These are phyloP conservation scores for Orbilia brochopaga DNA, from an alignment of 2,329 filamentous ascomycete species.

Conservation along the genomic window DNA sequence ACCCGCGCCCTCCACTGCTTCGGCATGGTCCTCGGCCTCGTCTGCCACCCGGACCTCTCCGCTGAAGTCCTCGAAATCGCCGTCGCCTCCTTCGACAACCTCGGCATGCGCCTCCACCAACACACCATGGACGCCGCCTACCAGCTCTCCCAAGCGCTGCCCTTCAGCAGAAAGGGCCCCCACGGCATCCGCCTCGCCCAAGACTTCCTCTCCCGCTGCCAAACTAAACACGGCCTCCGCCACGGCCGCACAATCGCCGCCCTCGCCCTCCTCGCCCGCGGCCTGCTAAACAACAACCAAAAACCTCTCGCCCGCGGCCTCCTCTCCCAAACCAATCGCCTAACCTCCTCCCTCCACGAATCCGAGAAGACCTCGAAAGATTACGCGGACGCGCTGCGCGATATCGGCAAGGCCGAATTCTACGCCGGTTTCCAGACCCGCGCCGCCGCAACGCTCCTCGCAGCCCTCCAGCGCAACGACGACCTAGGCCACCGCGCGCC, in stretches of 20 bases:
- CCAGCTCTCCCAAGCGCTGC: slow-evolving; percentile 30
- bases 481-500: slow-evolving; percentile 37
- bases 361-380: slow-evolving; percentile 35
- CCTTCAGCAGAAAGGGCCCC: slow-evolving; percentile 29
- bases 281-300: slow-evolving; percentile 18
- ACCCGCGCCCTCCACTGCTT: slow-evolving; percentile 35
- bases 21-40: slow-evolving; percentile 34
- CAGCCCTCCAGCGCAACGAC: slow-evolving; percentile 36
- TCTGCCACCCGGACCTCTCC: slow-evolving; percentile 33
- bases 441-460: slow-evolving; percentile 23
- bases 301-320: slow-evolving; percentile 29
- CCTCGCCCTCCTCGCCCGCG: slow-evolving; percentile 28
- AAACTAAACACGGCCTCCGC: slow-evolving; percentile 18
- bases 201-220: slow-evolving; percentile 23
- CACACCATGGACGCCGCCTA: slow-evolving; percentile 36
- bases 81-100: slow-evolving; percentile 23
- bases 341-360: slow-evolving; percentile 16
- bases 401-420: slow-evolving; percentile 45
- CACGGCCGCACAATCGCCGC: slow-evolving; percentile 42
- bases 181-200: slow-evolving; percentile 19
- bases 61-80: slow-evolving; percentile 40
- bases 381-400: slow-evolving; percentile 40
- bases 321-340: slow-evolving; percentile 14
- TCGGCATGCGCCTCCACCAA: slow-evolving; percentile 32
- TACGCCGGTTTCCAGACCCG: slow-evolving; percentile 29